phyloP scores from a whole-genome alignment of 2,329 filamentous ascomycete genomes.

The Penicillium concentricum region DNA sequence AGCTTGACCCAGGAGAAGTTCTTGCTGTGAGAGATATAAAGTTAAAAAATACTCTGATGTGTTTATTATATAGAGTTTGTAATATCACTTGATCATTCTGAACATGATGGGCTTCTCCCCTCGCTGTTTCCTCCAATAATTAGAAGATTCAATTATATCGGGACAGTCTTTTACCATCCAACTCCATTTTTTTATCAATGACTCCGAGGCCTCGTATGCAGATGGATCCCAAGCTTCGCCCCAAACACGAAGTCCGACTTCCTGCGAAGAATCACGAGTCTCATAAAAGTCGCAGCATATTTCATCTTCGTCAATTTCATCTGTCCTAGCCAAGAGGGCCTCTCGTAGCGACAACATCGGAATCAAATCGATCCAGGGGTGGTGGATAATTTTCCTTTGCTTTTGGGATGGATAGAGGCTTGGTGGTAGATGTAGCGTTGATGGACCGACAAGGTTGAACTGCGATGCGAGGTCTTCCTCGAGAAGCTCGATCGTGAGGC shows the following conservation, averaged over 20 bases:
- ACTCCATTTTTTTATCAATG: constrained; percentile 26
- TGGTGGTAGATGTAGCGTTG: constrained; percentile 12
- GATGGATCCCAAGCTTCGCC: constrained; percentile 31
- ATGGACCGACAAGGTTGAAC: constrained; percentile 18
- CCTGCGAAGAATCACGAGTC: background rate
- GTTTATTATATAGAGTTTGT: background rate
- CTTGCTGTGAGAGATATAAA: background rate
- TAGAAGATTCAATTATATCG: constrained; percentile 28
- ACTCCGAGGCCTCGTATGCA: constrained; percentile 32
- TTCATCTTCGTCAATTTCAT: constrained; percentile 24
- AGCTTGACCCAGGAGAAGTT: constrained; percentile 30
- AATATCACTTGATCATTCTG: background rate
- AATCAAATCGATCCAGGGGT: constrained; percentile 33
- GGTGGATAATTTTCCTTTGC: constrained; percentile 23
- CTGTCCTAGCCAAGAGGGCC: constrained; percentile 16
- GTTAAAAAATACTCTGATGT: background rate
- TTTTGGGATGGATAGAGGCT: constrained; percentile 16
- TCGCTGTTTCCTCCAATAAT: constrained; percentile 22
- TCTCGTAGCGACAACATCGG: constrained; percentile 27
- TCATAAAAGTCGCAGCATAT: constrained; percentile 24
- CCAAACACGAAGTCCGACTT: constrained; percentile 28
- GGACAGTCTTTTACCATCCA: constrained; percentile 26
- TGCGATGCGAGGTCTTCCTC: constrained; percentile 18
- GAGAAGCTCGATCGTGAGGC: constrained; percentile 11
- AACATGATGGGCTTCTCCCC: constrained; percentile 17